phyloP scores from a whole-genome alignment of 495 filamentous ascomycete genomes.

The Hypomontagnella monticulosa region DNA sequence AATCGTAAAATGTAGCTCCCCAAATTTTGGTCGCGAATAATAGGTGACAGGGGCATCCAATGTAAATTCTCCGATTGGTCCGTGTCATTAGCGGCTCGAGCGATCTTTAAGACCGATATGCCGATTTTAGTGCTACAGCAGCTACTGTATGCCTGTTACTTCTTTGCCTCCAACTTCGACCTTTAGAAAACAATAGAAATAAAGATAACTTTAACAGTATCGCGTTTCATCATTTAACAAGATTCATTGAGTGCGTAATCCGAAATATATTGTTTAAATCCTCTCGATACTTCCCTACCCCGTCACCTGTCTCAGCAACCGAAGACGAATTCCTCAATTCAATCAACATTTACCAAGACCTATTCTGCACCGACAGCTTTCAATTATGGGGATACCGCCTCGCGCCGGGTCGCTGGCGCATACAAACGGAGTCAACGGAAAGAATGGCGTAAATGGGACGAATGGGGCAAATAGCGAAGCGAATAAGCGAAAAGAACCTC shows the following conservation, averaged over 20 bases:
- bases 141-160: not conserved
- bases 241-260: not conserved
- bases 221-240: not conserved
- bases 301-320: not conserved
- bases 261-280: not conserved
- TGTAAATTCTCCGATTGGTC: constrained; percentile 38
- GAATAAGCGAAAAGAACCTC: constrained; percentile 47
- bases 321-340: not conserved
- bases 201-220: constrained; percentile 2
- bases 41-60: constrained; percentile 18
- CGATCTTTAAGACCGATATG: constrained; percentile 22
- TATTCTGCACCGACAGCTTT: constrained; percentile 4
- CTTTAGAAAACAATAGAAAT: constrained; percentile 10
- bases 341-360: not conserved
- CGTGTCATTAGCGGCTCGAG: constrained; percentile 4
- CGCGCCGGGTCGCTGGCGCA: constrained; percentile 37
- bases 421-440: constrained; percentile 13
- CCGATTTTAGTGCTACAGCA: constrained; percentile 10
- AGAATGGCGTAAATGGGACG: constrained; percentile 5
- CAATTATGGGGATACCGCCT: constrained; percentile 44
- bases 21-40: constrained; percentile 30
- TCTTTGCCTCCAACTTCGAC: constrained; percentile 18
- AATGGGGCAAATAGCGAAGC: constrained; percentile 31
- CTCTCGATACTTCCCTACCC: not conserved
- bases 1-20: constrained; percentile 21